Evolutionary conservation across 768 basidiomycete genomes (phyloP), one percentile per base, ranked within the genome.

Genomic region (Amanita brunnescens): DNA sequence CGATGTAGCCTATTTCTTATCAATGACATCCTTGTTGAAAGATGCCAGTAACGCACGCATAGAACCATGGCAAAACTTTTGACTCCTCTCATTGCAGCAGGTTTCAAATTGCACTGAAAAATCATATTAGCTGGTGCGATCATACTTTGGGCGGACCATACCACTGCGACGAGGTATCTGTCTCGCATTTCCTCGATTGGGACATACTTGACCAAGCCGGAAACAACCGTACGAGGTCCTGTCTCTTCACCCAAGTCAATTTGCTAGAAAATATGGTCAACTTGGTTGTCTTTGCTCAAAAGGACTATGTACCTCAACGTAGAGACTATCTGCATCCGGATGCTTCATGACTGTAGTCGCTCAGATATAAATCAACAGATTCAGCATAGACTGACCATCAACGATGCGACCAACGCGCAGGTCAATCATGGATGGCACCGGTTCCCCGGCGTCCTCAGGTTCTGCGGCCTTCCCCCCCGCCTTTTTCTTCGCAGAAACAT

Each of bases 11-110:
- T 94, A 56, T 47, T 24, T 16, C 21, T 10, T 49, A 18, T 33
- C 33, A 32, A 34, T 51, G 34, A 14, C 24, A 38, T 59, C 12
- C 14, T 20, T 45, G 30, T 40, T 26, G 24, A 26, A 14, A 34
- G 1, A 34, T 16, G 33, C 34, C 7, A 6, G 18, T 16, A 48
- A 44, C 83, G 42, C 65, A 92, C 92, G 62, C 86, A 87, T 55
- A 99, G 83, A 33, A 99, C 87, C 96, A 99, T 98, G 29, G 93
- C 96, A 61, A 87, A 95, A 54, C 92, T 95, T 73, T 97, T 98
- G 59, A 99, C 84, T 2, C 96, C 96, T 53, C 95, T 84, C 95
- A 99, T 98, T 58, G 76, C 84, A 6, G 88, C 95, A 4, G 95
- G 95, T 68, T 99, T 98, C 54, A 99, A 69, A 66, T 98, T 94